Percentiles rank a stretch among this genome's conserved stretches.
phyloP scores from a whole-genome alignment of 176 grass and related monocot genomes.

The Avena sativa region DNA sequence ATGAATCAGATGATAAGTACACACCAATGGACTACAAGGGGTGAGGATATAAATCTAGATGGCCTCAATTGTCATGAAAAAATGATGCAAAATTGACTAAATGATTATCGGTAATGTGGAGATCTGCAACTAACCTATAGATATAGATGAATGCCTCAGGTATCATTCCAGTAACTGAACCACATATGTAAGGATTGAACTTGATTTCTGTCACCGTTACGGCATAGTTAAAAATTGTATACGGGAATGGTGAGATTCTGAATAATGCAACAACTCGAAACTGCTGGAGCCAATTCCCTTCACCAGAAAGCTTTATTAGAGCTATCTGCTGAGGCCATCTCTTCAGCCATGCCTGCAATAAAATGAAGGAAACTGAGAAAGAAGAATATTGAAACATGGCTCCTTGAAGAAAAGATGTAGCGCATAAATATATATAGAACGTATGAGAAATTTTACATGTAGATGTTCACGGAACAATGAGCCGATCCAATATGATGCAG shows the following conservation, averaged over 20 bases:
- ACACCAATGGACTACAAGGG: not conserved
- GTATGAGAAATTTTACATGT: slow-evolving; percentile 66
- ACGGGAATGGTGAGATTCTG: slow-evolving; percentile 95
- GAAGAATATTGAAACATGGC: not conserved
- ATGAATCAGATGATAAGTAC: not conserved
- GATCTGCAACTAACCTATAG: slow-evolving; percentile 69
- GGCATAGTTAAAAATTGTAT: slow-evolving; percentile 95
- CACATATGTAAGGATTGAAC: slow-evolving; percentile 86
- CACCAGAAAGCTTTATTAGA: slow-evolving; percentile 81
- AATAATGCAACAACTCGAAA: slow-evolving; percentile 90
- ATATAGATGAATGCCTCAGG: slow-evolving; percentile 96
- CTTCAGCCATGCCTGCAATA: slow-evolving; percentile 79
- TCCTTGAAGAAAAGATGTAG: not conserved
- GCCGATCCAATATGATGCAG: slow-evolving; percentile 84
- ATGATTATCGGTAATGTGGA: not conserved
- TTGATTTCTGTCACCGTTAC: slow-evolving; percentile 82
- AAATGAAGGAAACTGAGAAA: not conserved
- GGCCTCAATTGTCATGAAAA: not conserved
- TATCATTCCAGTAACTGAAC: slow-evolving; percentile 96
- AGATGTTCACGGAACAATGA: slow-evolving; percentile 78
- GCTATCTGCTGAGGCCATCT: slow-evolving; percentile 93
- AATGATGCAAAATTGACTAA: not conserved
- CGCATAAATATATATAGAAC: slow-evolving; percentile 3
- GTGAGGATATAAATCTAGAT: not conserved
- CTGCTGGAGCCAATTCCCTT: slow-evolving; percentile 92